phyloP scores from a whole-genome alignment of 106 monocot species.

The Phalaenopsis aphrodite region DNA sequence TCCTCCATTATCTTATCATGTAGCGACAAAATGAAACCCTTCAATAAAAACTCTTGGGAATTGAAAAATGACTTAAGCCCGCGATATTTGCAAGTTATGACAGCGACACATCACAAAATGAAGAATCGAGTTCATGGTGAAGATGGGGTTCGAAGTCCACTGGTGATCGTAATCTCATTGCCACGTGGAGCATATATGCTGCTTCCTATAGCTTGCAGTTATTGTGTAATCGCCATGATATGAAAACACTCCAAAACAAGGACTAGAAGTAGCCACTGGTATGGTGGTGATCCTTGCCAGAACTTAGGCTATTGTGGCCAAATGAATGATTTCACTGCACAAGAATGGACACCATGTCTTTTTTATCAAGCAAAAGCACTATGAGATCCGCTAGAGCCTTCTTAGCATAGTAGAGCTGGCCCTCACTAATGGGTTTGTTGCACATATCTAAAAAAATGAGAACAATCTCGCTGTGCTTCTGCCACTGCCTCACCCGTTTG shows the following conservation, averaged over 20 bases:
- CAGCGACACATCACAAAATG: constrained; percentile 43
- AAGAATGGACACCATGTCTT: constrained; percentile 23
- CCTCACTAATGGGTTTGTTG: constrained; percentile 30
- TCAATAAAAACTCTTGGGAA: constrained; percentile 45
- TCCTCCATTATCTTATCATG: constrained; percentile 56
- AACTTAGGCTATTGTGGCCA: constrained; percentile 16
- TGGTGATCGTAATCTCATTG: constrained; percentile 21
- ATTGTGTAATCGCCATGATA: constrained; percentile 35
- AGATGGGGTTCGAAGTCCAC: constrained; percentile 30
- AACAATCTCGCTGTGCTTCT: constrained; percentile 40
- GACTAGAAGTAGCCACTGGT: constrained; percentile 24
- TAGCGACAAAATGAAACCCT: constrained; percentile 23
- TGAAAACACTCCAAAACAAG: constrained; percentile 45
- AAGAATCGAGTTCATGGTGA: constrained; percentile 39
- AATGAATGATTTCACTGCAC: constrained; percentile 70
- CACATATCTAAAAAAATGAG: constrained; percentile 11
- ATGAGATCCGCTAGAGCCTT: constrained; percentile 71
- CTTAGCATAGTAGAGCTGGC: constrained; percentile 64
- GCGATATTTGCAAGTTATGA: constrained; percentile 55
- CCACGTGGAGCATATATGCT: constrained; percentile 34
- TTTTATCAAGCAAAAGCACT: constrained; percentile 50
- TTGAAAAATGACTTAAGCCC: constrained; percentile 28
- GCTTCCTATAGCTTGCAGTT: constrained; percentile 47
- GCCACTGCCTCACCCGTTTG: constrained; percentile 55
- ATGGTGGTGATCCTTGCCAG: constrained; percentile 6